Evolutionary conservation across 345 rosid species (phyloP).

Genomic region (Triadica sebifera): DNA sequence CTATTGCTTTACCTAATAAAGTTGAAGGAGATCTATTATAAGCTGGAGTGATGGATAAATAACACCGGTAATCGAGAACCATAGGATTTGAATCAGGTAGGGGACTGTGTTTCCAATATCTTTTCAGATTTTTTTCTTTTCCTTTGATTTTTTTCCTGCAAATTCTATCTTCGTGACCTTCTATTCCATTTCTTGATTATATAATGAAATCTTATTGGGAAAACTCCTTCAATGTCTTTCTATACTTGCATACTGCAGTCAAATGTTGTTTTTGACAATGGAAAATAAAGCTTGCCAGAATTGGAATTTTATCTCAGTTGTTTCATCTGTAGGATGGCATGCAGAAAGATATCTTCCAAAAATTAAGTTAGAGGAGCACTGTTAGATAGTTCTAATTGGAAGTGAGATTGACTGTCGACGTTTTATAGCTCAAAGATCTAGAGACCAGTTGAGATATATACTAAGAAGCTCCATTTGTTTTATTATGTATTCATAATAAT

Average conservation of each 20-base stretch:
- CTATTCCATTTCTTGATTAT: neutral
- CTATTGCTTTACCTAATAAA: too few relatives aligned
- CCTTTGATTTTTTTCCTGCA: neutral
- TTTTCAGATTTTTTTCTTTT: conserved; percentile 6
- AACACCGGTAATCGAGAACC: conserved; percentile 96
- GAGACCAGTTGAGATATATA: conserved; percentile 46
- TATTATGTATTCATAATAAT: neutral
- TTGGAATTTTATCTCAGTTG: conserved; percentile 8
- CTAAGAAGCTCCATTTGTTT: too few relatives aligned
- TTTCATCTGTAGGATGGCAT: conserved; percentile 73
- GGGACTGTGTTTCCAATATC: neutral
- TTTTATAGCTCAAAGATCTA: conserved; percentile 53
- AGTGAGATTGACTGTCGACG: conserved; percentile 88
- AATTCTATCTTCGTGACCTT: conserved; percentile 6
- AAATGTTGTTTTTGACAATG: neutral
- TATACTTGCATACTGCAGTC: neutral
- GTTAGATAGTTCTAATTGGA: conserved; percentile 70
- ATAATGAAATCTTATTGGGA: conserved; percentile 1
- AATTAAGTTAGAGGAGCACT: conserved; percentile 77
- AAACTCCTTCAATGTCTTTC: neutral
- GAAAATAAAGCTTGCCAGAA: neutral
- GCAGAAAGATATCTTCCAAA: conserved; percentile 81
- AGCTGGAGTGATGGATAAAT: too few relatives aligned
- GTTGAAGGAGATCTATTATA: too few relatives aligned
- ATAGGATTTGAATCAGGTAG: conserved; percentile 84